Evolutionary conservation across 352 stramenopile species (phyloP), one percentile per base, ranked within the genome.

Genomic region (Aphanomyces invadans): DNA sequence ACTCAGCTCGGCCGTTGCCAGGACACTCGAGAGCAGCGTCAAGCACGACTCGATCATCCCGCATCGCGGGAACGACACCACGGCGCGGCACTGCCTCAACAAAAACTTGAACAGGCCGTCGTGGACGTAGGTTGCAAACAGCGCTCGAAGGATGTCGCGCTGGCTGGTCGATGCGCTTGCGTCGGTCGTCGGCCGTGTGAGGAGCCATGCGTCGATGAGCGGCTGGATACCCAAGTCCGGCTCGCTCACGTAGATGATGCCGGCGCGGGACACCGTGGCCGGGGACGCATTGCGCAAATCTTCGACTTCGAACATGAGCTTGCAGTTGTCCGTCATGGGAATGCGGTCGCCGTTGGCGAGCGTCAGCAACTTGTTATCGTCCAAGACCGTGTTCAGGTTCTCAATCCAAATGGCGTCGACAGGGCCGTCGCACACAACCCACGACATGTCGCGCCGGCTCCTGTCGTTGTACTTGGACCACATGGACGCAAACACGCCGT

Each of bases 361-460:
- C 36, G 89, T 97, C 44, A 98, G 69, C 9, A 94, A 91, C 75
- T 96, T 97, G 74, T 97, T 97, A 74, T 98, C 92, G 64, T 98
- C 92, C 2, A 98, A 73, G 4, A 97, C 92, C 0, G 91, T 97
- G 75, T 98, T 98, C 49, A 98, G 86, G 70, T 98, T 97, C 70
- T 98, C 92, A 60, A 98, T 97, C 92, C 92, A 98, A 21, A 97
- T 78, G 2, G 92, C 87, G 61, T 98, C 92, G 4, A 98, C 92
- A 0, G 92, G 91, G 0, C 91, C 92, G 65, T 98, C 92, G 44
- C 96, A 97, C 4, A 98, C 82, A 28, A 93, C 90, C 92, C 92
- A 98, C n/a, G 77, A 77, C 31, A 89, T 74, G 57, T 96, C 85
- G 61, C 90, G 90, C 21, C 86, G 73, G 10, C 71, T 78, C 28